phyloP scores from a whole-genome alignment of 2,329 filamentous ascomycete species.

The Microthyrium microscopicum region DNA sequence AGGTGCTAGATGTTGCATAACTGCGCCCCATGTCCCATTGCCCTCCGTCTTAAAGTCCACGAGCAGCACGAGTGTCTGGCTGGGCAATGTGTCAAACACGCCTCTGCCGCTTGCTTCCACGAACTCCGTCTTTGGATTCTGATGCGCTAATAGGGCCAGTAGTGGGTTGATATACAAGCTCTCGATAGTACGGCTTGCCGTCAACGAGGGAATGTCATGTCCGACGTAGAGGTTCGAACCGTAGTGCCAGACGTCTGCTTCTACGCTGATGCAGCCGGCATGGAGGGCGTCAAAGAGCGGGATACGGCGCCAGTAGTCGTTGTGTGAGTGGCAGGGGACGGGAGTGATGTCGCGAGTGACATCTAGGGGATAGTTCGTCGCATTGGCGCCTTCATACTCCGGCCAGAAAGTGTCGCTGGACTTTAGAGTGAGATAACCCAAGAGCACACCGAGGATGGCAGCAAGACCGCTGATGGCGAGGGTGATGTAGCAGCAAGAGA shows the following conservation, averaged over 20 bases:
- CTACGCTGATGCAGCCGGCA: constrained; percentile 37
- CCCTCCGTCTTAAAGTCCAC: constrained; percentile 33
- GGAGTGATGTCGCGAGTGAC: constrained; percentile 33
- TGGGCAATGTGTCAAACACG: constrained; percentile 33
- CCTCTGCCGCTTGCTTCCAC: constrained; percentile 21
- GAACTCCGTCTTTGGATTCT: constrained; percentile 27
- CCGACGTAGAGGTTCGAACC: constrained; percentile 38
- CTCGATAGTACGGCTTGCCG: constrained; percentile 29
- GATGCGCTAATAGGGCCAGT: constrained; percentile 29
- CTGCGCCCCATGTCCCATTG: constrained; percentile 19
- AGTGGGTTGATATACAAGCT: constrained; percentile 38
- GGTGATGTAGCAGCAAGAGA: too few relatives aligned
- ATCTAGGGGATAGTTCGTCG: constrained; percentile 25
- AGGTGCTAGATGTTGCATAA: constrained; percentile 26
- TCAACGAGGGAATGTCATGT: constrained; percentile 32
- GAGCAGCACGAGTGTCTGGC: constrained; percentile 33
- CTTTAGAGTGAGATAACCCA: too few relatives aligned
- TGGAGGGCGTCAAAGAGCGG: constrained; percentile 38
- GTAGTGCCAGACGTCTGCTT: constrained; percentile 41
- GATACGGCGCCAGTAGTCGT: constrained; percentile 40
- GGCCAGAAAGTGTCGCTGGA: too few relatives aligned
- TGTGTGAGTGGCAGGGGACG: constrained; percentile 38
- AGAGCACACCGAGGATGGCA: too few relatives aligned
- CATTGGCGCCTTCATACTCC: too few relatives aligned
- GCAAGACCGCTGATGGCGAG: too few relatives aligned